Base-by-base conservation (phyloP, 257 asterid genomes). In the Cinchona pubescens region DNA sequence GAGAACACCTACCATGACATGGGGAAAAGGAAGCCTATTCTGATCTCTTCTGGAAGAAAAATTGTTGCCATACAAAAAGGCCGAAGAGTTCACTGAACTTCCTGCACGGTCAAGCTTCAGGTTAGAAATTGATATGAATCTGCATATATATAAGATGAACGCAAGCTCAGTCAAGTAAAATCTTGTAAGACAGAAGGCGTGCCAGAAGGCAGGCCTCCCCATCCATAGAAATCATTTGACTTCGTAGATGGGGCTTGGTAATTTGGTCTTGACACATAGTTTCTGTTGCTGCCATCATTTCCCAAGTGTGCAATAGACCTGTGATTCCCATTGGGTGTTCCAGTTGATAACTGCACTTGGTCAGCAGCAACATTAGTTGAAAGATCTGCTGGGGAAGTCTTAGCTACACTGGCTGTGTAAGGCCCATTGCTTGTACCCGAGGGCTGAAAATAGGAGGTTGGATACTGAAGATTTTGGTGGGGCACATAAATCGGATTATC, bases 151-250 rank as follows among this genome's bases (percentile, higher is more conserved):
- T 8, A 35, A 19, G 32, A 10, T n/a, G 67, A 61, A 10, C 34
- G 46, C 25, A 4, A 7, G 43, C 29, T 11, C 27, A 27, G 16
- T n/a, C n/a, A n/a, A n/a, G n/a, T n/a, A 32, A 19, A 62, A 68
- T 46, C 45, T n/a, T 19, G 35, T n/a, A n/a, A n/a, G 35, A 30
- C 1, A 32, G 18, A 30, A 53, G 75, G 29, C 53, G 34, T 74
- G 81, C 88, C 85, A 79, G 86, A 71, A 37, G 81, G 77, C 35
- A 82, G 23, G 61, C 80, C 76, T 74, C 86, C 88, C 79, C 82
- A 76, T 66, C 84, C 80, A 48, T 82, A 84, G 78, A 69, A 74
- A 68, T 77, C 86, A 70, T 25, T 74, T 8, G 76, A 76, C 75
- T 84, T 84, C 42, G 42, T 18, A 35, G 75, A 75, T 5, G 85